A percentile compares a stretch with the other conserved stretches of the same genome.
Evolutionary conservation across 441 rosid species (phyloP).

Genomic region (Gossypium gossypioides): DNA sequence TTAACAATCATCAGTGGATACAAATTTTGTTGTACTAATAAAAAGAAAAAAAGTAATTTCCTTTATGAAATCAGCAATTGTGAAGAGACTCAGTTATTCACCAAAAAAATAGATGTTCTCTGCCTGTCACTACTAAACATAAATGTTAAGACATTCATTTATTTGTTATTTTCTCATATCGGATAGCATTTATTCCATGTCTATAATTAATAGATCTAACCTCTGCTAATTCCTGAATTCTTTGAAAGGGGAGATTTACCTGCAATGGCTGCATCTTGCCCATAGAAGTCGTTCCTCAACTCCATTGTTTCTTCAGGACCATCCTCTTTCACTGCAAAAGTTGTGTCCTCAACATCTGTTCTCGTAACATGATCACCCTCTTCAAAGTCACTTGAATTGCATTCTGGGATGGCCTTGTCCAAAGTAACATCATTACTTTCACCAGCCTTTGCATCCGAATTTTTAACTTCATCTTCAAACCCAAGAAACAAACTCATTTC

Average conservation of each 20-base stretch:
- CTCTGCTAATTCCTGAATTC: slow-evolving; percentile 5
- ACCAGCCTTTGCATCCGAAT: background rate
- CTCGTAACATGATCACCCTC: background rate
- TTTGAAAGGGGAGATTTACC: slow-evolving; percentile 2
- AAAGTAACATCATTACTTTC: background rate
- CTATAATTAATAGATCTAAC: slow-evolving; percentile 7
- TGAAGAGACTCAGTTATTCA: background rate
- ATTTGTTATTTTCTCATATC: no score
- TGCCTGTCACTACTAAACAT: no score
- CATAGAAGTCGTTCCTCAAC: background rate
- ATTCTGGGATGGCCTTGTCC: background rate
- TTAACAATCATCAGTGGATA: background rate
- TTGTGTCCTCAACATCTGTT: background rate
- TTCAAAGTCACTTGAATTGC: background rate
- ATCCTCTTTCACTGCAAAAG: background rate
- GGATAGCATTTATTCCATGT: background rate
- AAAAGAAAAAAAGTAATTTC: background rate
- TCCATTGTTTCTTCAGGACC: background rate
- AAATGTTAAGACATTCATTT: no score
- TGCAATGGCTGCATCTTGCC: background rate
- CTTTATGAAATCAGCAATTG: background rate
- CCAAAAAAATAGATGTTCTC: no score
- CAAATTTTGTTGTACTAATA: background rate
- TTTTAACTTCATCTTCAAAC: slow-evolving; percentile 10
- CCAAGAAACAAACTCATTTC: slow-evolving; percentile 14